Evolutionary conservation across 495 filamentous ascomycete species (phyloP).

Genomic region (Rhypophila decipiens): DNA sequence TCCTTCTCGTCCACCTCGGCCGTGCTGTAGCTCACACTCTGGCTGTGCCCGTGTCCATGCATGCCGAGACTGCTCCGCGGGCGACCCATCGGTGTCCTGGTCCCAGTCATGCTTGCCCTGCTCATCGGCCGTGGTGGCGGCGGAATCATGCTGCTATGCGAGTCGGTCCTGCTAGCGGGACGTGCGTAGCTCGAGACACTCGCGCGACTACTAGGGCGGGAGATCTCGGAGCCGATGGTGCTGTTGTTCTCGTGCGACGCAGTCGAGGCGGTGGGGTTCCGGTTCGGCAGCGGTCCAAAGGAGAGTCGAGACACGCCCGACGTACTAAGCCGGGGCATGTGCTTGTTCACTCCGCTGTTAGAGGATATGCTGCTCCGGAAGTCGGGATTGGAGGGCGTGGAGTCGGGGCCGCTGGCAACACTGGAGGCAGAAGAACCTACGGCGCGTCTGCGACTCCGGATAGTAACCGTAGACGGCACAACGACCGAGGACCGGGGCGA

Average conservation of each 20-base stretch:
- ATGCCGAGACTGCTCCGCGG: conserved; percentile 52
- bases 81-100: conserved; percentile 58
- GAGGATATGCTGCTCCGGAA: conserved; percentile 32
- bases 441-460: conserved; percentile 65
- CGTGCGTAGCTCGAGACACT: conserved; percentile 48
- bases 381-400: conserved; percentile 18
- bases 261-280: no score
- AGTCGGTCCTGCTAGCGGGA: conserved; percentile 43
- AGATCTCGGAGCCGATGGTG: conserved; percentile 29
- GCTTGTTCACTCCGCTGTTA: conserved; percentile 37
- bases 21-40: conserved; percentile 36
- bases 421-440: conserved; percentile 54
- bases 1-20: conserved; percentile 37
- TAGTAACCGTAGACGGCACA: conserved; percentile 69
- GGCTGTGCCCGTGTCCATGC: conserved; percentile 46
- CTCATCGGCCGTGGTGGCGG: conserved; percentile 66
- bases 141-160: conserved; percentile 21
- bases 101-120: conserved; percentile 45
- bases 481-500: conserved; percentile 61
- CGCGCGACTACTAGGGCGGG: conserved; percentile 57
- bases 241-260: no score
- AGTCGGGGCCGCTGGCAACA: conserved; percentile 40
- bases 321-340: conserved; percentile 45
- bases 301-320: conserved; percentile 49
- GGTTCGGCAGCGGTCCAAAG: conserved; percentile 46